Base-by-base conservation (phyloP, 2,329 filamentous ascomycete species). In the Aspergillus neoniger region DNA sequence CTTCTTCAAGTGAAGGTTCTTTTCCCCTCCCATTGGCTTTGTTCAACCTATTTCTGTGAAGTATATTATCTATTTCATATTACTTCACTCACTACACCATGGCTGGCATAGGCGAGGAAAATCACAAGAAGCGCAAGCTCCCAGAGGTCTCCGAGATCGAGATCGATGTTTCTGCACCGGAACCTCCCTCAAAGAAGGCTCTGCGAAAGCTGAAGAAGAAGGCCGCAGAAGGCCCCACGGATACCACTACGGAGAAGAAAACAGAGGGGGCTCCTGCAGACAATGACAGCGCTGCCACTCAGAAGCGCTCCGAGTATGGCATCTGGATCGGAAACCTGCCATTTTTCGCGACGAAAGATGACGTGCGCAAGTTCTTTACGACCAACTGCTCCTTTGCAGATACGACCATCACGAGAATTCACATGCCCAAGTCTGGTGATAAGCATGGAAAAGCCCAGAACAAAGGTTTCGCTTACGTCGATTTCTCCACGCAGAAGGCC, bases 311-410 rank as follows among this genome's bases (percentile, higher is more conserved):
- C 9, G 87, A 91, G 17, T 88, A 92, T 76, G 91, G 92, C 63
- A 86, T 99, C 66, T 99, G 95, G 95, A 91, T 99, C 69, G 95
- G 96, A 69, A 99, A 99, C 77, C 79, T 99, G 64, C 86, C 90
- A n/a, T 99, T 94, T 82, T 86, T 85, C 50, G 82, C 89, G 43
- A 95, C 90, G 48, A 87, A 89, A 61, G 81, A 86, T 12, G 88
- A 92, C 63, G 80, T 99, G 52, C 88, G 89, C 70, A 85, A 84
- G 62, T 98, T 96, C 84, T 80, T 99, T n/a, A 84, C 89, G 36
- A 88, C 87, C 6, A 87, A 88, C 52, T 88, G 86, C 62, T 80
- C 82, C 58, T 86, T 92, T 63, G 79, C 84, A 30, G 83, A 87
- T 58, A 85, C 87, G 52, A 85, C 88, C 63, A 95, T 99, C 67